phyloP scores from a whole-genome alignment of 306 rosid genomes.

The Quillaja saponaria region DNA sequence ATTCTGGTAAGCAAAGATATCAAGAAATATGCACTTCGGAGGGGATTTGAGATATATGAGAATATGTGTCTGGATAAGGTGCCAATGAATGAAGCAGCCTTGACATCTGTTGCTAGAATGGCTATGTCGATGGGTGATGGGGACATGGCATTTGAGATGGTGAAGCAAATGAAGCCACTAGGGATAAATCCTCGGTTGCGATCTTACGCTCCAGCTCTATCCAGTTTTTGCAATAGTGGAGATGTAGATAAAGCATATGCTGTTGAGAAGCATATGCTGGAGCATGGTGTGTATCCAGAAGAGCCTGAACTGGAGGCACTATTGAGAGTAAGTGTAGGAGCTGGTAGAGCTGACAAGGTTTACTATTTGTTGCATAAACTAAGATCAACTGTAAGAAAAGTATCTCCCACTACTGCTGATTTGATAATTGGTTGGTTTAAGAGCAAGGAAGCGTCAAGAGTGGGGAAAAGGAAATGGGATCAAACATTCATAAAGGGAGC shows the following conservation, averaged over 20 bases:
- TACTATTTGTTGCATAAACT: conserved; percentile 82
- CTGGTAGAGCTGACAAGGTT: conserved; percentile 61
- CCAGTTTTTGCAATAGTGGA: conserved; percentile 59
- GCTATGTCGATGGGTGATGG: conserved; percentile 91
- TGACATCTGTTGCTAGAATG: conserved; percentile 93
- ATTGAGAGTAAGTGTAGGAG: conserved; percentile 57
- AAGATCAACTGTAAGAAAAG: conserved; percentile 66
- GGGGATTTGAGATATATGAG: conserved; percentile 78
- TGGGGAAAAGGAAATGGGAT: conserved; percentile 81
- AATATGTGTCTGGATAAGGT: conserved; percentile 59
- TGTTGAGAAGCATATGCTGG: conserved; percentile 86
- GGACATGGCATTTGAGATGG: conserved; percentile 88
- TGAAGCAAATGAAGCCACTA: conserved; percentile 73
- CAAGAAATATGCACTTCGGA: conserved; percentile 63
- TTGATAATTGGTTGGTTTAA: conserved; percentile 69
- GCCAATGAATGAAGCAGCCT: conserved; percentile 81
- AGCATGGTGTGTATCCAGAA: conserved; percentile 80
- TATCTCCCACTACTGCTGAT: conserved; percentile 56
- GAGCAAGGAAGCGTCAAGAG: conserved; percentile 66
- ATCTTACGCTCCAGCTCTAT: conserved; percentile 86
- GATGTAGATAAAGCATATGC: conserved; percentile 75
- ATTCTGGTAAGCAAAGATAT: conserved; percentile 65
- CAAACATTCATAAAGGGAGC: conserved; percentile 46
- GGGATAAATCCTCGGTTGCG: conserved; percentile 78
- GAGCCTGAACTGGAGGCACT: conserved; percentile 87